Evolutionary conservation across 192 early-diverging fungal species (phyloP).

Genomic region (Podila minutissima): DNA sequence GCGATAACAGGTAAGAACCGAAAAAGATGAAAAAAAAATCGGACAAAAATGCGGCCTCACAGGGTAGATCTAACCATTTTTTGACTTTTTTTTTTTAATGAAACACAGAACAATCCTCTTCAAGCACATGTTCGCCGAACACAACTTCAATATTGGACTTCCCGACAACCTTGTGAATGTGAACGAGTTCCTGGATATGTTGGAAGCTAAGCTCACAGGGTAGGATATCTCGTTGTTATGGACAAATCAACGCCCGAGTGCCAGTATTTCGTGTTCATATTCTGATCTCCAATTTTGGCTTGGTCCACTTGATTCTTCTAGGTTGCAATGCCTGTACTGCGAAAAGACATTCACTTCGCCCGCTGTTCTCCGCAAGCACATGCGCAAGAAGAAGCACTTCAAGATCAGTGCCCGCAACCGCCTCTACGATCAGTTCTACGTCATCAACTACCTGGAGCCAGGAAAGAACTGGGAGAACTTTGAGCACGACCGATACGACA

Average conservation of each 20-base stretch:
- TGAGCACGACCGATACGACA: conserved; percentile 82
- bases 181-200: conserved; percentile 79
- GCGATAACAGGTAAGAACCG: conserved; percentile 63
- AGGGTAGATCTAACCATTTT: too few relatives aligned
- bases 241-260: too few relatives aligned
- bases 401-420: conserved; percentile 91
- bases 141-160: conserved; percentile 94
- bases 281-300: background rate
- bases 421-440: conserved; percentile 93
- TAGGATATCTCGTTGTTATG: conserved; percentile 12
- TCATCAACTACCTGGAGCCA: conserved; percentile 92
- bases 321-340: conserved; percentile 90
- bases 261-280: too few relatives aligned
- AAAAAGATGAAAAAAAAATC: background rate
- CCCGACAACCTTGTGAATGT: conserved; percentile 91
- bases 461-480: conserved; percentile 92
- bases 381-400: conserved; percentile 99
- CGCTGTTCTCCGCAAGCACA: conserved; percentile 92
- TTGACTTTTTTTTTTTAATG: background rate
- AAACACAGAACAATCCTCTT: conserved; percentile 70
- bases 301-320: conserved; percentile 3
- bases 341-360: conserved; percentile 91
- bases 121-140: conserved; percentile 89
- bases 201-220: conserved; percentile 76
- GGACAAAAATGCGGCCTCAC: too few relatives aligned